These are phyloP conservation scores for Hygrophila difformis DNA, from an alignment of 257 asterid genomes.

Conservation along the genomic window DNA sequence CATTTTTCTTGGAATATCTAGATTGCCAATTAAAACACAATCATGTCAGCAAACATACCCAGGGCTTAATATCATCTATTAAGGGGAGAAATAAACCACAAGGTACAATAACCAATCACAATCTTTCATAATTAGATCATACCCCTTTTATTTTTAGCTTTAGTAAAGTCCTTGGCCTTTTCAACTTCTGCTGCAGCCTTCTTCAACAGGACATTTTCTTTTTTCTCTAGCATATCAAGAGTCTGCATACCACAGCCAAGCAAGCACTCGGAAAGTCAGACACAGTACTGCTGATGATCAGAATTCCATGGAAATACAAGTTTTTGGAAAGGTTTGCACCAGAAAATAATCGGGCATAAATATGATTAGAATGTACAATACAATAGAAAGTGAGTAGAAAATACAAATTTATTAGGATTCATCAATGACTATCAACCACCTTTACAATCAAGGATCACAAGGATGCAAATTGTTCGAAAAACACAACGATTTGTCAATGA, in stretches of 20 bases:
- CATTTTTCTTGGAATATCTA: not conserved
- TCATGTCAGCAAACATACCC: not conserved
- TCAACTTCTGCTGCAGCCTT: constrained; percentile 65
- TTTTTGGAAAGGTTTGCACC: not conserved
- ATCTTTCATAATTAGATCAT: constrained; percentile 18
- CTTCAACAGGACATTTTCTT: constrained; percentile 65
- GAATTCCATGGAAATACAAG: not conserved
- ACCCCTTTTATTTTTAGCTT: constrained; percentile 78
- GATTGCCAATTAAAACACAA: constrained; percentile 1
- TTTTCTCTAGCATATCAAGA: constrained; percentile 81
- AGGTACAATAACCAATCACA: not conserved
- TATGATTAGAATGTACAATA: not conserved
- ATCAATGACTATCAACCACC: no score
- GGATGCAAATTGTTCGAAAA: no score
- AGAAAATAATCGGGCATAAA: constrained; percentile 6
- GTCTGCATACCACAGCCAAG: constrained; percentile 35
- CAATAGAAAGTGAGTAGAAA: no score
- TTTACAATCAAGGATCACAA: no score
- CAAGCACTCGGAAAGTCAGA: constrained; percentile 11
- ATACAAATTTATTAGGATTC: no score
- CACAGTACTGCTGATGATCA: not conserved
- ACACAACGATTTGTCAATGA: no score
- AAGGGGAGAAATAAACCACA: constrained; percentile 4
- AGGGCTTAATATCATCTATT: constrained; percentile 6
- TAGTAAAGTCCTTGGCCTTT: constrained; percentile 70